Base-by-base conservation (phyloP, 2,329 filamentous ascomycete species). In the Waltergamsia citrina region DNA sequence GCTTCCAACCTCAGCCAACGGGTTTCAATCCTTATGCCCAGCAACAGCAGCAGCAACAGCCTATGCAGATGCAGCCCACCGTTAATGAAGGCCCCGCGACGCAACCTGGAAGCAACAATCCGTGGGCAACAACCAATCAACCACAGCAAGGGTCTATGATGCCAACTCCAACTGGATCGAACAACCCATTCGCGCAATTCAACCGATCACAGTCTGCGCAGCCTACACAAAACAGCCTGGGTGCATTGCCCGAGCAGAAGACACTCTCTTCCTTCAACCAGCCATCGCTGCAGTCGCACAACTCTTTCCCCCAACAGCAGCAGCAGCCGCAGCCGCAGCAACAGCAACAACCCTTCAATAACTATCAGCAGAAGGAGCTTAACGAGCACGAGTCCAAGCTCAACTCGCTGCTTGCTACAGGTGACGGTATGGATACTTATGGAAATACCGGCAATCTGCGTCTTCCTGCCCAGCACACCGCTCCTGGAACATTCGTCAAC, bases 381-480 rank as follows among this genome's bases (percentile, higher is more conserved):
- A 75, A 59, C 47, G 73, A 76, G 52, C 78, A 79, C 55, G 72
- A 79, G 52, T 78, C 81, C 16, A 82, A 76, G 50, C 81, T 98
- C 44, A 96, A 96, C 53, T 74, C 83, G 2, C 75, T 98, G 22
- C 75, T 98, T 29, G 74, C 87, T 4, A 78, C 73, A 17, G 88
- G 92, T 43, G 92, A 98, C 37, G 92, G 92, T 17, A 84, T 93
- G 67, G 92, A 98, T 53, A 98, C 92, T 0, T 98, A 93, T 54
- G 92, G 92, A 43, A 98, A 98, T 56, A 85, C 85, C n/a, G 92
- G 92, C 45, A 85, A 96, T 43, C 70, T 94, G 30, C 87, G 92
- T 57, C 94, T 98, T 43, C 92, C 92, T 2, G 80, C 92, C 3
- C 92, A 98, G 54, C 92, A 98, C 57, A 98, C 92, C 1, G 87